Evolutionary conservation across 73 alveolate genomes (phyloP).

Genomic region (Paramecium sonneborni): DNA sequence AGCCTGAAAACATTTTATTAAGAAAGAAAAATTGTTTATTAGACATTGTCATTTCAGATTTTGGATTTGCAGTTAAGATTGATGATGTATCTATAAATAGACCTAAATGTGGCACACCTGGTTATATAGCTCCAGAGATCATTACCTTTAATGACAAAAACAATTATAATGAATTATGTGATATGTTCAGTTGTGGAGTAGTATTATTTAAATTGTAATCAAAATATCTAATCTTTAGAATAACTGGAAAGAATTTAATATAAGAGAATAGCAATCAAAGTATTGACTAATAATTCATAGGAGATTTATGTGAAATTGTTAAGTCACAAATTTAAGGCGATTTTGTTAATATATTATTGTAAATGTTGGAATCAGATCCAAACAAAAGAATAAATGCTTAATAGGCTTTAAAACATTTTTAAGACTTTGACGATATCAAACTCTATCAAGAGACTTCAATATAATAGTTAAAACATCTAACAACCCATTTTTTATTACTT

Average conservation of each 20-base stretch:
- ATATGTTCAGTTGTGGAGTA: conserved; percentile 21
- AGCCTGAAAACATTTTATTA: conserved; percentile 24
- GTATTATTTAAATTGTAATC: background rate
- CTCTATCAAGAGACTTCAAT: background rate
- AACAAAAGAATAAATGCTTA: no score
- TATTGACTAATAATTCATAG: no score
- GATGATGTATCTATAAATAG: background rate
- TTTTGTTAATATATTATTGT: no score
- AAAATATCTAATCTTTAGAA: no score
- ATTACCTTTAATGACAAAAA: background rate
- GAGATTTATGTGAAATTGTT: no score
- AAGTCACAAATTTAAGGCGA: no score
- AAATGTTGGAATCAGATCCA: no score
- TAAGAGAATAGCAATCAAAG: no score
- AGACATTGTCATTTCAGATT: background rate
- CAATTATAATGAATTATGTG: background rate
- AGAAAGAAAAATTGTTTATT: background rate
- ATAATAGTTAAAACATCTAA: no score
- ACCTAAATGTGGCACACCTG: conserved; percentile 38
- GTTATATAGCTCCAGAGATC: conserved; percentile 23
- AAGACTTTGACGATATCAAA: background rate
- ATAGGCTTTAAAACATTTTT: background rate
- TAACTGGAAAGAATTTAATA: no score
- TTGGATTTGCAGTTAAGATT: conserved; percentile 20
- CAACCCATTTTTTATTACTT: no score